Evolutionary conservation across 2,329 filamentous ascomycete genomes (phyloP), one percentile per base, ranked within the genome.

Genomic region (Thielaviopsis euricoi): DNA sequence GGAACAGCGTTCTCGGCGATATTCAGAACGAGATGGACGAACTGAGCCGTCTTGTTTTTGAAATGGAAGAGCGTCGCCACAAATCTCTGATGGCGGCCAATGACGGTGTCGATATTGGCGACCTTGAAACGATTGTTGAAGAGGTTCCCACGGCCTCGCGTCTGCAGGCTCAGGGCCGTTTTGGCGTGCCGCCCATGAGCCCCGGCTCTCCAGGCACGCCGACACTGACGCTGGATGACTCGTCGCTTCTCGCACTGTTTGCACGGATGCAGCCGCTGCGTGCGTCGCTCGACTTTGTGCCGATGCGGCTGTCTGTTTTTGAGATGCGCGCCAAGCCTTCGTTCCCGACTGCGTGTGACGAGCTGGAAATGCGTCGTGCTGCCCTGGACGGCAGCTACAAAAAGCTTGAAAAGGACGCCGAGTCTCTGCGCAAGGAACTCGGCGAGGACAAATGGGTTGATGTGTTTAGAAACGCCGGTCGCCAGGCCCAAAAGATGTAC

Each of bases 31-130:
- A 98, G 71, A 84, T 82, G 71, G 87, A 93, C 62, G 83, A 85
- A 51, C 76, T 95, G 17, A 82, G 80, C 65, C 79, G 86, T 46
- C 73, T 95, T 53, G 87, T 97, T 29, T 97, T 97, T 66, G 90
- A 97, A 70, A 95, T 97, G 89, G 93, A 98, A 69, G 93, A 97
- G 71, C 86, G 89, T 63, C 80, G 93, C 53, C 91, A 97, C 69
- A 85, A 85, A 68, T 86, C 84, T 52, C 76, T 88, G 62, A 76
- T 85, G 65, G 81, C 81, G 43, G 78, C 76, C 37, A 72, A 71
- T n/a, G 82, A 85, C 49, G 78, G 80, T 7, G 77, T 76, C 67
- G 91, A 97, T 67, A 86, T 96, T 63, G 87, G 86, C 60, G 89
- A 96, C 64, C 76, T 97, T 26, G 88, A 95, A 66, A 95, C 87